Evolutionary conservation across 352 stramenopile genomes (phyloP), one percentile per base, ranked within the genome.

Genomic region (Pythium coloratum): DNA sequence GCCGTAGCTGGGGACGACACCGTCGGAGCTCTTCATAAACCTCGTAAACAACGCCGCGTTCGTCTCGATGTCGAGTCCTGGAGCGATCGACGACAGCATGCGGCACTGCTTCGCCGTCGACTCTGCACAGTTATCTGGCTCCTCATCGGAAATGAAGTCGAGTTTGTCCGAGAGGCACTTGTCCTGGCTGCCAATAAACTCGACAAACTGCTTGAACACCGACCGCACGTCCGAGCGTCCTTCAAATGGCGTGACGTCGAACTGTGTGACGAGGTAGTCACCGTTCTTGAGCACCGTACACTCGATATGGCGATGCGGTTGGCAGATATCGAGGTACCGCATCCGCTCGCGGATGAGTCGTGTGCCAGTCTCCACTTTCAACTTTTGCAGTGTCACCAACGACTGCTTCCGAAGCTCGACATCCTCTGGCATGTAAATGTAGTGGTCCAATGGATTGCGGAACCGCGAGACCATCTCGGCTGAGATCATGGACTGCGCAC

Each of bases 351-450:
- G 40, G 4, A 62, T 33, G 14, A 63, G 28, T 16, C 46, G 30
- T 7, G 36, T 32, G 2, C 18, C 54, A 12, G 42, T 34, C 2
- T 63, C 32, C 0, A 46, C 16, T 18, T 69, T 62, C 7, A 55
- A 26, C 4, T 24, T 6, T 0, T 50, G 30, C 13, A 69, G 20
- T 4, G 62, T 26, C 2, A 33, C 30, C 33, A 69, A 16, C n/a
- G 62, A 38, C 18, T 68, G 34, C 24, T 40, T 44, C 3, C 62
- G 53, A 18, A 62, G 32, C 3, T 34, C 14, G 12, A 12, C 30
- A 44, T 69, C 55, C 18, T 47, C 62, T 1, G 62, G 44, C 3
- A 69, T 33, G 44, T 69, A 59, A 14, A 69, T 59, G 62, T 62
- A 69, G 33, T 57, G 53, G 24, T 69, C 55, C 20, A 69, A 8